phyloP scores from a whole-genome alignment of 768 basidiomycete genomes.

The Lactarius akahatsu region DNA sequence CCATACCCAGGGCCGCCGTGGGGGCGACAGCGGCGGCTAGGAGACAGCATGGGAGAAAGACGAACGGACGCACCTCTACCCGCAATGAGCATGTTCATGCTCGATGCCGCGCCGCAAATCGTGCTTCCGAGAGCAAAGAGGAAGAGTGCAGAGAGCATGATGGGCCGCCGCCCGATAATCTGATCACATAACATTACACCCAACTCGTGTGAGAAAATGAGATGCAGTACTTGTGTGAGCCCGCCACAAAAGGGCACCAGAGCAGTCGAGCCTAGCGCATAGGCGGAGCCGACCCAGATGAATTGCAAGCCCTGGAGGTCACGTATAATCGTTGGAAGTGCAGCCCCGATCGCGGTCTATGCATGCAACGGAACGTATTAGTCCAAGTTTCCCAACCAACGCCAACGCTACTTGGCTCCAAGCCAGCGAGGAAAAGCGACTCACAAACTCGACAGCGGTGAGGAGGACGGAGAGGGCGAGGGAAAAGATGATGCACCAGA shows the following conservation, averaged over 20 bases:
- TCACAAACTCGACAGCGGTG: constrained; percentile 20
- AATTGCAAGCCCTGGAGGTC: constrained; percentile 32
- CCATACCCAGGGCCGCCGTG: neutral
- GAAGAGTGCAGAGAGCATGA: constrained; percentile 31
- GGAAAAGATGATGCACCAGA: constrained; percentile 28
- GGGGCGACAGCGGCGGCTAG: neutral
- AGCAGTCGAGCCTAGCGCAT: constrained; percentile 32
- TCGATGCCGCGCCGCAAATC: constrained; percentile 37
- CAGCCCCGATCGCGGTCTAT: constrained; percentile 31
- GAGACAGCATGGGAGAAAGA: neutral
- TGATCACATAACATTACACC: constrained; percentile 1
- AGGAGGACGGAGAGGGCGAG: constrained; percentile 22
- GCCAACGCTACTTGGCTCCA: neutral
- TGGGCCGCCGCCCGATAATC: constrained; percentile 36
- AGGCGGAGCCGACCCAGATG: constrained; percentile 33
- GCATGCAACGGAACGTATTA: neutral
- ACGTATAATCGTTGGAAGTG: constrained; percentile 34
- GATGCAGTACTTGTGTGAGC: constrained; percentile 26
- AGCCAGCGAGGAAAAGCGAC: neutral
- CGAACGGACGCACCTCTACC: constrained; percentile 31
- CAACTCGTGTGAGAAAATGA: neutral
- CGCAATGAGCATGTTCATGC: constrained; percentile 37
- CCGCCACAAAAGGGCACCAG: constrained; percentile 34
- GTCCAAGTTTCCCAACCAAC: neutral
- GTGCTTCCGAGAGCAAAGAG: constrained; percentile 37